A percentile compares a stretch with the other conserved stretches of the same genome.
Evolutionary conservation across 257 asterid species (phyloP).

Genomic region (Ajuga chamaepitys): DNA sequence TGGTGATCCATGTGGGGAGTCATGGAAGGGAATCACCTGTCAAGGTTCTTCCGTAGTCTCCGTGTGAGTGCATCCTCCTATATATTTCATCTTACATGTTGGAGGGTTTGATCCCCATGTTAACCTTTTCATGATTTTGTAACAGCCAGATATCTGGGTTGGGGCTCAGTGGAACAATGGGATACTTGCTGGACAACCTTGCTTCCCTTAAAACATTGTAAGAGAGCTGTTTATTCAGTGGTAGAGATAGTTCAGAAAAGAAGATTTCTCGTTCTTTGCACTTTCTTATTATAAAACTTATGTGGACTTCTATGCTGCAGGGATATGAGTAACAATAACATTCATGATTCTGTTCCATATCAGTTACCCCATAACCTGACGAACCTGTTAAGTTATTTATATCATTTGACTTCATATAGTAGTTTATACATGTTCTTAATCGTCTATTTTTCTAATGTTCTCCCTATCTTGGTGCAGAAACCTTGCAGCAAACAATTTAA

Average conservation of each 20-base stretch:
- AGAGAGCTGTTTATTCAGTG: conserved; percentile 20
- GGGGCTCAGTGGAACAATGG: conserved; percentile 85
- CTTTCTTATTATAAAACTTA: neutral
- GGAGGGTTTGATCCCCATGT: conserved; percentile 1
- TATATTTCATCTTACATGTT: conserved; percentile 2
- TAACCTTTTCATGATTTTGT: conserved; percentile 23
- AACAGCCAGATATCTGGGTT: conserved; percentile 69
- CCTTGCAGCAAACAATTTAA: conserved; percentile 75
- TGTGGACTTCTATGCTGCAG: conserved; percentile 33
- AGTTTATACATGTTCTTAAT: conserved; percentile 8
- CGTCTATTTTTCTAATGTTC: conserved; percentile 1
- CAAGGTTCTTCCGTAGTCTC: conserved; percentile 74
- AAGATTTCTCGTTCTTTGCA: neutral
- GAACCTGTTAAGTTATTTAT: conserved; percentile 56
- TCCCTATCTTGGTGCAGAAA: conserved; percentile 50
- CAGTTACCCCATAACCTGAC: conserved; percentile 85
- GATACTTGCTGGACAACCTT: conserved; percentile 70
- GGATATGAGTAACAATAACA: conserved; percentile 84
- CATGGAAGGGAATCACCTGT: conserved; percentile 84
- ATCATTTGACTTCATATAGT: conserved; percentile 11
- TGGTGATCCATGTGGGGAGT: conserved; percentile 94
- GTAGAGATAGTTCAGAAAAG: neutral
- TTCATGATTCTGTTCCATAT: conserved; percentile 70
- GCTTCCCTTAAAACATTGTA: conserved; percentile 72
- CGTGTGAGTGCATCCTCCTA: conserved; percentile 47